Evolutionary conservation across 192 early-diverging fungal species (phyloP).

Genomic region (Fimicolochytrium jonesii): DNA sequence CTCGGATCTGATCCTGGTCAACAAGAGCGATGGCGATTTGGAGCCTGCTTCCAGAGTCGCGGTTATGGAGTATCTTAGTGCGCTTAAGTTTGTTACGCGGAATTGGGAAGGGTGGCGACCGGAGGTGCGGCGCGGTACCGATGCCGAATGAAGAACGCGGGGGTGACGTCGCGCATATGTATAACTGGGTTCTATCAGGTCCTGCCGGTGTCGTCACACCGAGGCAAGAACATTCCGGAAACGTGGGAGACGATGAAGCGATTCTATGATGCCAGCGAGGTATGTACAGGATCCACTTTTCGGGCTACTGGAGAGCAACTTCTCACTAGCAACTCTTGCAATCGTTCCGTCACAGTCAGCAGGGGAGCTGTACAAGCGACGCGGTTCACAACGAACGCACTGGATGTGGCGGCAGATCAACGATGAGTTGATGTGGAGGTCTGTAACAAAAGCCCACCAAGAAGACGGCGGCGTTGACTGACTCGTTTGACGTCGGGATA

Average conservation of each 20-base stretch:
- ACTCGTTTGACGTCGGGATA: conserved; percentile 2
- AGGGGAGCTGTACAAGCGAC: no score
- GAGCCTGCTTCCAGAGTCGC: conserved; percentile 12
- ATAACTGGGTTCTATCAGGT: conserved; percentile 26
- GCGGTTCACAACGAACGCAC: conserved; percentile 56
- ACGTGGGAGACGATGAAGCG: conserved; percentile 59
- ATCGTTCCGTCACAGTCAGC: no score
- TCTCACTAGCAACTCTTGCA: no score
- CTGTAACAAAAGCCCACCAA: conserved; percentile 11
- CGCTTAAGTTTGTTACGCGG: conserved; percentile 62
- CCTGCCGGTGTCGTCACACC: conserved; percentile 53
- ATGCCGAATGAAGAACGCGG: neutral
- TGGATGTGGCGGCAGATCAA: conserved; percentile 73
- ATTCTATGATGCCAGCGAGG: conserved; percentile 51
- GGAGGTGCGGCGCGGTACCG: neutral
- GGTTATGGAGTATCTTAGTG: conserved; percentile 59
- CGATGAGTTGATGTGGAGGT: conserved; percentile 56
- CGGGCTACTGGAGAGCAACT: no score
- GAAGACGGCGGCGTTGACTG: conserved; percentile 1
- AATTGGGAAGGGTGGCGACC: conserved; percentile 41
- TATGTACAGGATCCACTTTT: conserved; percentile 29
- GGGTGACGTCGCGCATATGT: neutral
- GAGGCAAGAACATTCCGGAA: conserved; percentile 48
- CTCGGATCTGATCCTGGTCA: conserved; percentile 75
- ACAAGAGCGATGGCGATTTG: conserved; percentile 73